Percentiles rank a stretch among this genome's conserved stretches.
These are phyloP conservation scores for Magnaporthiopsis rhizophila DNA, from an alignment of 2,329 filamentous ascomycete species.

Conservation along the genomic window DNA sequence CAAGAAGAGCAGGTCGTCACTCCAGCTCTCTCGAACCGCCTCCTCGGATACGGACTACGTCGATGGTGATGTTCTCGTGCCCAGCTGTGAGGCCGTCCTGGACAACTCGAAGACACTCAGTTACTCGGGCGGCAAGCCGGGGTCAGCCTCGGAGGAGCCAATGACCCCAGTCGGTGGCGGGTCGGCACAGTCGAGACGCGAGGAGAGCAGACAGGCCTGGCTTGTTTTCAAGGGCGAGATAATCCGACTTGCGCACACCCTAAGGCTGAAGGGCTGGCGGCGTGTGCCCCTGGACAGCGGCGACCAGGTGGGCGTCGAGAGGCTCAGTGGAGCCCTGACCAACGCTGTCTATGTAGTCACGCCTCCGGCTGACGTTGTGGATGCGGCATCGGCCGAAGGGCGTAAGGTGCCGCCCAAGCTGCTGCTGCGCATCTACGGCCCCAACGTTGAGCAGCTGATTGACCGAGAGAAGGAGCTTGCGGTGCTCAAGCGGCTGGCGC, in stretches of 20 bases:
- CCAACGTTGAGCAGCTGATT: conserved; percentile 91
- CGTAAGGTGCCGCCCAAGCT: conserved; percentile 56
- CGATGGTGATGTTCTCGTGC: conserved; percentile 76
- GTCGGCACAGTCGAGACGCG: conserved; percentile 33
- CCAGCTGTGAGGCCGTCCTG: conserved; percentile 72
- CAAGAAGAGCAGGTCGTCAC: conserved; percentile 30
- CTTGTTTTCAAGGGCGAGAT: conserved; percentile 86
- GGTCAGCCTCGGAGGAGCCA: not conserved
- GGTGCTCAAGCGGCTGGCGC: conserved; percentile 76
- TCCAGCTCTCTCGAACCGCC: conserved; percentile 36
- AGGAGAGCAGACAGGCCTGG: conserved; percentile 68
- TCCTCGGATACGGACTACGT: conserved; percentile 83
- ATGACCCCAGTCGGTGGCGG: conserved; percentile 35
- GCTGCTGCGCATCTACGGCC: conserved; percentile 85
- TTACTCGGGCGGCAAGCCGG: conserved; percentile 34
- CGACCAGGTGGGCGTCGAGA: conserved; percentile 60
- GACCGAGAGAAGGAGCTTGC: conserved; percentile 84
- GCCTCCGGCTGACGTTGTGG: conserved; percentile 57
- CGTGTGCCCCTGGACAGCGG: conserved; percentile 67
- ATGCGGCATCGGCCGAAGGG: conserved; percentile 24
- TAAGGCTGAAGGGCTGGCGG: conserved; percentile 87
- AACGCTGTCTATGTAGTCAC: conserved; percentile 95
- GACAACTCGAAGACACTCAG: conserved; percentile 87
- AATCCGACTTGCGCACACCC: conserved; percentile 77
- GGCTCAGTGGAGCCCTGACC: conserved; percentile 84